phyloP scores from a whole-genome alignment of 805 yeast genomes.

The Jamesozyma lodderae region DNA sequence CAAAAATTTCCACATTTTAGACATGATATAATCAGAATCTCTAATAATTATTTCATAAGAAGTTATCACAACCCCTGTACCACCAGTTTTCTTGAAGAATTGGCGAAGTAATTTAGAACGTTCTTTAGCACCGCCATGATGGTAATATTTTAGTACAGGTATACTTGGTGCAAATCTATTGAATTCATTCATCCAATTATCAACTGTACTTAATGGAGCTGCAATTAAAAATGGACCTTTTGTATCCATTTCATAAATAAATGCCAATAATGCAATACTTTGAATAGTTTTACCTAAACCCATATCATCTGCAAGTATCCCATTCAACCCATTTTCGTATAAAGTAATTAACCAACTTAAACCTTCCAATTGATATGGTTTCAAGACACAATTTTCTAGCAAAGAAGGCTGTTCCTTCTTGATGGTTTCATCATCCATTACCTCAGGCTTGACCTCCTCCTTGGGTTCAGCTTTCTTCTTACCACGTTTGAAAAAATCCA shows the following conservation, averaged over 20 bases:
- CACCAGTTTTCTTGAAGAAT: slow-evolving; percentile 34
- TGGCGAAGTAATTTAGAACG: slow-evolving; percentile 26
- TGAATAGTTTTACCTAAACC: slow-evolving; percentile 93
- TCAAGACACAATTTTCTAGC: slow-evolving; percentile 51
- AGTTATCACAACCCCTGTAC: slow-evolving; percentile 54
- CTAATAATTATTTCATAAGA: slow-evolving; percentile 73
- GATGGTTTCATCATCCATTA: slow-evolving; percentile 3
- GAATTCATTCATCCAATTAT: slow-evolving; percentile 78
- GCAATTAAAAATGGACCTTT: slow-evolving; percentile 71
- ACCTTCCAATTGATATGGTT: slow-evolving; percentile 83
- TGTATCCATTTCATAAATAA: slow-evolving; percentile 68
- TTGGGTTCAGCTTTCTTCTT: slow-evolving; percentile 14
- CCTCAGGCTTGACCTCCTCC: slow-evolving; percentile 17
- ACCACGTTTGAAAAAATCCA: slow-evolving; percentile 17
- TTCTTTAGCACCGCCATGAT: slow-evolving; percentile 41
- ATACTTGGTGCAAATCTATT: slow-evolving; percentile 62
- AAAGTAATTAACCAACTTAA: slow-evolving; percentile 82
- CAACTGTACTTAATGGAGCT: slow-evolving; percentile 76
- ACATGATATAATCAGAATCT: slow-evolving; percentile 50
- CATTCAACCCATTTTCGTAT: slow-evolving; percentile 89
- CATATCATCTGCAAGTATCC: slow-evolving; percentile 96
- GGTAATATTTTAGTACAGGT: slow-evolving; percentile 55
- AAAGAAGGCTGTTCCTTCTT: slow-evolving; percentile 44
- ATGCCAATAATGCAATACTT: slow-evolving; percentile 69
- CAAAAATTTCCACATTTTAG: slow-evolving; percentile 64